Evolutionary conservation across 371 early-diverging fungal genomes (phyloP).

Genomic region (Amoeboaphelidium protococcarum): DNA sequence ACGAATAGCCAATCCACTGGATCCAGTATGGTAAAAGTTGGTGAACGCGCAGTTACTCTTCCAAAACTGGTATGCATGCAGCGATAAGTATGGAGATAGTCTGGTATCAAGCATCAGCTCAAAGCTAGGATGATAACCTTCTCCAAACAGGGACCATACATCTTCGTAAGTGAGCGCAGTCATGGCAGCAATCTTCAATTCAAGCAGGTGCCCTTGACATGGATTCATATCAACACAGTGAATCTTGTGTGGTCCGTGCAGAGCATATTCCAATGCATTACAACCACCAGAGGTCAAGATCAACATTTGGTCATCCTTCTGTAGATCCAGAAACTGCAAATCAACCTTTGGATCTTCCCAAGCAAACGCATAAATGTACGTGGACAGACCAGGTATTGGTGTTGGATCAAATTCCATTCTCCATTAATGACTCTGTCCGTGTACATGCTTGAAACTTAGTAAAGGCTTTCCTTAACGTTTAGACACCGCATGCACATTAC

Average conservation of each 20-base stretch:
- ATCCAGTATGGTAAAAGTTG: slow-evolving; percentile 54
- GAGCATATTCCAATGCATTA: slow-evolving; percentile 53
- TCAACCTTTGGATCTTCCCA: slow-evolving; percentile 67
- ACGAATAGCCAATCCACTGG: slow-evolving; percentile 45
- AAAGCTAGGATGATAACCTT: slow-evolving; percentile 34
- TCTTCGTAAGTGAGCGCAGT: slow-evolving; percentile 25
- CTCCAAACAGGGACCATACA: slow-evolving; percentile 57
- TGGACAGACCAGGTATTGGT: slow-evolving; percentile 34
- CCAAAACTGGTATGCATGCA: slow-evolving; percentile 53
- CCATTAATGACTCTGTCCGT: slow-evolving; percentile 23
- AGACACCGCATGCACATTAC: background rate
- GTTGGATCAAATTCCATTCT: slow-evolving; percentile 36
- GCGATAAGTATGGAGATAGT: slow-evolving; percentile 40
- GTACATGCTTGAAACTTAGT: slow-evolving; percentile 11
- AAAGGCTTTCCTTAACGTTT: background rate
- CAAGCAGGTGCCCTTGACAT: slow-evolving; percentile 60
- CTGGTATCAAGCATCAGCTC: slow-evolving; percentile 25
- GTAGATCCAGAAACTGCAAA: slow-evolving; percentile 31
- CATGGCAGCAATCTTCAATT: slow-evolving; percentile 47
- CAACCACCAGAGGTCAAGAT: slow-evolving; percentile 65
- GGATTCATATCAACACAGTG: slow-evolving; percentile 70
- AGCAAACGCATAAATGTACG: slow-evolving; percentile 61
- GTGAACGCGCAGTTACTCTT: slow-evolving; percentile 25
- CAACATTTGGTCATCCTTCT: slow-evolving; percentile 35
- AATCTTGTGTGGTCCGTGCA: slow-evolving; percentile 25